phyloP scores from a whole-genome alignment of 139 green algal species.

The Chlamydomonas sp. region DNA sequence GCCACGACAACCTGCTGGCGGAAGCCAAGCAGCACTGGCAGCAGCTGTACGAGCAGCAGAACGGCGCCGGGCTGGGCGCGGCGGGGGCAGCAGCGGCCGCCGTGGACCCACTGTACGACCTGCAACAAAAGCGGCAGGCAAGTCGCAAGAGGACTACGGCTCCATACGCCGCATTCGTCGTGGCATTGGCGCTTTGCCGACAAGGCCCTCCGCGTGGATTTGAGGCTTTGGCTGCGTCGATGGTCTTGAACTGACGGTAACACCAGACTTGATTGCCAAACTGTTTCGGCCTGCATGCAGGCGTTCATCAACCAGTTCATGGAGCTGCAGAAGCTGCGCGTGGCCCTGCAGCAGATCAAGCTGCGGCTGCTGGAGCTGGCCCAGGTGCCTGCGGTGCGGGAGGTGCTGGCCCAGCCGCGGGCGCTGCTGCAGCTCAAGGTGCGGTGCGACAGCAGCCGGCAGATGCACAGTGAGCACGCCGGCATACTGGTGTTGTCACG shows the following conservation, averaged over 20 bases:
- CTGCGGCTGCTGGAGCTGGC: not conserved
- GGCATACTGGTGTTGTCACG: not conserved
- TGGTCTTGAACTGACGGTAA: not conserved
- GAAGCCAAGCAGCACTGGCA: not conserved
- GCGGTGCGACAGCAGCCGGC: no score
- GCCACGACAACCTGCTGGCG: not conserved
- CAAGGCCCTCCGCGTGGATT: not conserved
- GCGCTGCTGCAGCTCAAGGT: not conserved
- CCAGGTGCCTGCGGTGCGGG: not conserved
- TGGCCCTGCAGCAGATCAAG: not conserved
- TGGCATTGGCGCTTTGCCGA: no score
- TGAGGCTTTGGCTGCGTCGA: not conserved
- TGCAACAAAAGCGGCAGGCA: conserved; percentile 14
- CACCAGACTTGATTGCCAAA: not conserved
- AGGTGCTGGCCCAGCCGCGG: not conserved
- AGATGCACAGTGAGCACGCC: not conserved
- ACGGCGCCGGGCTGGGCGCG: not conserved
- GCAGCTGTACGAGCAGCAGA: conserved; percentile 15
- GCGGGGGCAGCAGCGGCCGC: not conserved
- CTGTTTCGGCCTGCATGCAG: not conserved
- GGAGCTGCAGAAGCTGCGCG: not conserved
- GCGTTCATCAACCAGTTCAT: not conserved
- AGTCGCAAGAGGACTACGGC: no score
- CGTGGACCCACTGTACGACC: conserved; percentile 24
- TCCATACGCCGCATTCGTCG: no score